These are phyloP conservation scores for Tolypocladium tropicale DNA, from an alignment of 2,329 filamentous ascomycete genomes.

Conservation along the genomic window DNA sequence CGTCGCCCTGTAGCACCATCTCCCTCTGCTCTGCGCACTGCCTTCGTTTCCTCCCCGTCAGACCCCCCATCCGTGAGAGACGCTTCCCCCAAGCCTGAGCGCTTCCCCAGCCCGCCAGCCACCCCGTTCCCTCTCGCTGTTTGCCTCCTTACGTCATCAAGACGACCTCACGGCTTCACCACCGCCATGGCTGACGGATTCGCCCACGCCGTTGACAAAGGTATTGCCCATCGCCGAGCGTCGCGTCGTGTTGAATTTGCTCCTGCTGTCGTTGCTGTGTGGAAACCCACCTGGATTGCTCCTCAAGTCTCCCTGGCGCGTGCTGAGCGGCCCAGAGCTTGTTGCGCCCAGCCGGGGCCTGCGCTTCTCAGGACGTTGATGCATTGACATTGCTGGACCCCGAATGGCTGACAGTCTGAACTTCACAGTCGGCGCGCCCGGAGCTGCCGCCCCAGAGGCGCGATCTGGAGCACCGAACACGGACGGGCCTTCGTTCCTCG, in stretches of 20 bases:
- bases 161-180: slow-evolving; percentile 14
- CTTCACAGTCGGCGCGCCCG: slow-evolving; percentile 17
- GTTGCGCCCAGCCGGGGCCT: background rate
- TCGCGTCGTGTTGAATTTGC: background rate
- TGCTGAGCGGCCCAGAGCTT: no score
- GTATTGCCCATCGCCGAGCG: slow-evolving; percentile 12
- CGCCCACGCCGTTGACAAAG: slow-evolving; percentile 24
- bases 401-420: background rate
- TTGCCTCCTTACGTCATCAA: slow-evolving; percentile 9
- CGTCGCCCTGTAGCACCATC: background rate
- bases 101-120: background rate
- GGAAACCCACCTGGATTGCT: no score
- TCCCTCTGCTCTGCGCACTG: background rate
- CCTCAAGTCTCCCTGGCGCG: background rate
- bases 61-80: background rate
- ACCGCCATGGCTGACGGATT: slow-evolving; percentile 22
- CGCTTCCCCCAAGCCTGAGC: background rate
- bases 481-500: slow-evolving; percentile 5
- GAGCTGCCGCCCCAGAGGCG: slow-evolving; percentile 16
- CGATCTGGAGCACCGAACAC: slow-evolving; percentile 15
- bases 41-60: background rate
- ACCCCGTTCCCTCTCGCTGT: background rate
- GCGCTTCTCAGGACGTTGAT: background rate
- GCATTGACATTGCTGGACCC: background rate
- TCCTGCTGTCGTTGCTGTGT: background rate